Evolutionary conservation across 2,329 filamentous ascomycete species (phyloP).

Genomic region (Verticillium klebahnii): DNA sequence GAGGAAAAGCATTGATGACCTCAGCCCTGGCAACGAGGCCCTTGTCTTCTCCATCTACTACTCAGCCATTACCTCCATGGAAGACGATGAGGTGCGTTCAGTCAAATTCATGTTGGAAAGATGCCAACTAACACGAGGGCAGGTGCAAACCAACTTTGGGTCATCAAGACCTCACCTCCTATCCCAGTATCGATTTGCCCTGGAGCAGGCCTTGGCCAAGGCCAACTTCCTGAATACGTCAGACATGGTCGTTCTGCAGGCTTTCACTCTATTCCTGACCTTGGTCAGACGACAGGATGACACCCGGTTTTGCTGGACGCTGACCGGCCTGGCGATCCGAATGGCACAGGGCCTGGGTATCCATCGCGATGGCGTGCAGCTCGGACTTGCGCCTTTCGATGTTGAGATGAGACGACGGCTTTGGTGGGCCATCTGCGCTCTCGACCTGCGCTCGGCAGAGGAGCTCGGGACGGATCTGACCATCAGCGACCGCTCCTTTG

Average conservation of each 20-base stretch:
- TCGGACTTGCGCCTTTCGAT: slow-evolving; percentile 52
- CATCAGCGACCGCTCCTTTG: slow-evolving; percentile 35
- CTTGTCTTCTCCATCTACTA: slow-evolving; percentile 62
- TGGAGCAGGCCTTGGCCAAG: slow-evolving; percentile 53
- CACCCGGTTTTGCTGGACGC: slow-evolving; percentile 54
- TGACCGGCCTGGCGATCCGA: slow-evolving; percentile 53
- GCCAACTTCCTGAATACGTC: slow-evolving; percentile 54
- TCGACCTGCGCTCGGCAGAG: slow-evolving; percentile 53
- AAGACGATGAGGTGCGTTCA: slow-evolving; percentile 45
- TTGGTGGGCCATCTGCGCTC: slow-evolving; percentile 55
- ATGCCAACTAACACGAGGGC: not conserved
- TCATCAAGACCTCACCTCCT: slow-evolving; percentile 38
- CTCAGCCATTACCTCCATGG: slow-evolving; percentile 52
- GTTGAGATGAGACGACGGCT: slow-evolving; percentile 55
- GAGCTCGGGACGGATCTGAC: slow-evolving; percentile 45
- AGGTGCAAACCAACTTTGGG: slow-evolving; percentile 35
- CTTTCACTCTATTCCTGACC: slow-evolving; percentile 51
- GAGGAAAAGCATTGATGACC: slow-evolving; percentile 51
- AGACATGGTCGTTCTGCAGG: slow-evolving; percentile 53
- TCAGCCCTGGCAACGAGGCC: slow-evolving; percentile 54
- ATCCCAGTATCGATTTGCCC: slow-evolving; percentile 44
- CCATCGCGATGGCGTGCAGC: slow-evolving; percentile 48
- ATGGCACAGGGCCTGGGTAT: slow-evolving; percentile 57
- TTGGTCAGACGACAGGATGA: slow-evolving; percentile 42
- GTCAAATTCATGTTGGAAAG: too few species aligned